These are phyloP conservation scores for Loxodes magnus DNA, from an alignment of 73 alveolate genomes.

Conservation along the genomic window DNA sequence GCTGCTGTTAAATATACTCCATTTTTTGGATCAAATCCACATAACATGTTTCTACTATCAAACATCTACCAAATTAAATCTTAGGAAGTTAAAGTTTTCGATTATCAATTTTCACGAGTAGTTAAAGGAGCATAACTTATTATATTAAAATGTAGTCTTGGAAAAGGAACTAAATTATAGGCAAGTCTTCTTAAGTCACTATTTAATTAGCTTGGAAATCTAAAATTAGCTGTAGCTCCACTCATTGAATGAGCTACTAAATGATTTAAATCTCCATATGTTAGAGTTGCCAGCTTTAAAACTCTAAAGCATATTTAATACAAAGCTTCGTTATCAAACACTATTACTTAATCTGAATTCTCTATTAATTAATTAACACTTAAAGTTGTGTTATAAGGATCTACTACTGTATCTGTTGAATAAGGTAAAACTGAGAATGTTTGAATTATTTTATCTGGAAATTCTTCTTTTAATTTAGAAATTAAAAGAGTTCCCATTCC, in stretches of 20 bases:
- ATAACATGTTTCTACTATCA: conserved; percentile 98
- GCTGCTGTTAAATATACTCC: conserved; percentile 93
- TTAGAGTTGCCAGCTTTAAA: conserved; percentile 91
- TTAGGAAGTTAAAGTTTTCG: conserved; percentile 94
- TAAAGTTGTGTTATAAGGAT: conserved; percentile 94
- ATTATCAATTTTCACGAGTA: conserved; percentile 95
- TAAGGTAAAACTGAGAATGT: conserved; percentile 92
- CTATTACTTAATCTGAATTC: conserved; percentile 94
- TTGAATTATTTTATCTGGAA: conserved; percentile 88
- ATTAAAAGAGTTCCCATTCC: conserved; percentile 94
- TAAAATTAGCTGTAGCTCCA: conserved; percentile 92
- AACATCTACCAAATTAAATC: conserved; percentile 97
- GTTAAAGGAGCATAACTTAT: conserved; percentile 98
- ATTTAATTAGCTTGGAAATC: conserved; percentile 97
- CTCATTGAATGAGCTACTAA: conserved; percentile 92
- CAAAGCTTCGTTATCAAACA: conserved; percentile 96
- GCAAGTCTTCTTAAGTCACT: conserved; percentile 94
- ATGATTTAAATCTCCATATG: conserved; percentile 96
- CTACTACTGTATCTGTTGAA: conserved; percentile 82
- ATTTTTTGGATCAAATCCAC: conserved; percentile 97
- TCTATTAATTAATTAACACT: conserved; percentile 91
- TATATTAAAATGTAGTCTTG: conserved; percentile 99
- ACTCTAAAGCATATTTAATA: conserved; percentile 98
- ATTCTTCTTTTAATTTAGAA: conserved; percentile 87
- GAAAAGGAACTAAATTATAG: conserved; percentile 98